Conservation (phyloP, 2,329 filamentous ascomycete genomes). For the Alternaria conjuncta region DNA sequence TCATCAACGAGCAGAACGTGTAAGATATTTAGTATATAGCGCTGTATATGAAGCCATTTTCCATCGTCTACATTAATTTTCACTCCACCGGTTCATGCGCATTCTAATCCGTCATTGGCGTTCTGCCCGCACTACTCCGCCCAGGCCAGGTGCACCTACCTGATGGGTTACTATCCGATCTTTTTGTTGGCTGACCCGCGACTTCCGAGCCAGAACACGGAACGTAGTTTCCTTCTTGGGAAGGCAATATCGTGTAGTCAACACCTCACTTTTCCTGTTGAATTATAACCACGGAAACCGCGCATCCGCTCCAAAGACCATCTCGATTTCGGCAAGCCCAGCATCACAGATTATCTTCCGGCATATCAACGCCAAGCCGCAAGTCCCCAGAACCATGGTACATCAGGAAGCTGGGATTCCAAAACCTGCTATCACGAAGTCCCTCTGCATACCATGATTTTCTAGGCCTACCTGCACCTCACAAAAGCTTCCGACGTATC, state of each 20-base stretch:
- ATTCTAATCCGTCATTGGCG: not conserved
- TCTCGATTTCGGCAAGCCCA: not conserved
- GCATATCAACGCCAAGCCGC: not conserved
- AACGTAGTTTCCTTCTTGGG: not conserved
- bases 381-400: not conserved
- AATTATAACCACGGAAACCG: not conserved
- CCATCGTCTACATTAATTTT: too few relatives aligned
- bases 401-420: not conserved
- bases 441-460: not conserved
- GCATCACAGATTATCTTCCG: not conserved
- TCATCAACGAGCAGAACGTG: constrained; percentile 66
- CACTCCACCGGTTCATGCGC: not conserved
- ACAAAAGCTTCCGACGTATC: not conserved
- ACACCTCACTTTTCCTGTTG: not conserved
- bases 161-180: too few relatives aligned
- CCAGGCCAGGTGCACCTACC: not conserved
- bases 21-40: not conserved
- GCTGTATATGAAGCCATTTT: not conserved
- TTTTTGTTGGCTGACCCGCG: not conserved
- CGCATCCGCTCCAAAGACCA: not conserved
- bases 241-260: not conserved
- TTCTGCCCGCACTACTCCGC: not conserved
- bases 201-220: not conserved
- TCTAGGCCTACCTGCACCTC: not conserved
- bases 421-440: not conserved